A percentile compares a stretch with the other conserved stretches of the same genome.
Evolutionary conservation across 2,329 filamentous ascomycete genomes (phyloP).

Genomic region (Ophiostoma angusticollis): DNA sequence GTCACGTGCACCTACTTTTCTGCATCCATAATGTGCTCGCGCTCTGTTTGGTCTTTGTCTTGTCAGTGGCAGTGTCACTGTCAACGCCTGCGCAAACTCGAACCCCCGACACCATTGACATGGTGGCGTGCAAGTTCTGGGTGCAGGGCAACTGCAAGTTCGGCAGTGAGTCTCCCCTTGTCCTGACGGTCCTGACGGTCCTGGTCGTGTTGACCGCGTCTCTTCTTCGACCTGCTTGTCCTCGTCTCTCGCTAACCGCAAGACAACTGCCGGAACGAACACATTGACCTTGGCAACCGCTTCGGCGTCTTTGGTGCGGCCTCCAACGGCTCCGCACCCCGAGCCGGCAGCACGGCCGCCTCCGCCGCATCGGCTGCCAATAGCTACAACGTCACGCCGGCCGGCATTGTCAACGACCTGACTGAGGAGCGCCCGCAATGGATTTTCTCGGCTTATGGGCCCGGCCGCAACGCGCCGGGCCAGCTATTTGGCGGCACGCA

Average conservation of each 20-base stretch:
- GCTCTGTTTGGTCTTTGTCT: not conserved
- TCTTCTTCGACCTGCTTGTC: not conserved
- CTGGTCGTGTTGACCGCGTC: too few species aligned
- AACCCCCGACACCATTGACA: not conserved
- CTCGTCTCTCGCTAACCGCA: not conserved
- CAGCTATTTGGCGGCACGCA: constrained; percentile 71
- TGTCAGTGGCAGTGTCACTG: constrained; percentile 1
- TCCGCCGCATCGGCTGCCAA: constrained; percentile 4
- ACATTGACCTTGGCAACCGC: constrained; percentile 36
- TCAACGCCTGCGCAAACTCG: not conserved
- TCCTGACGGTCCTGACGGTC: too few species aligned
- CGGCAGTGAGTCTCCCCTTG: constrained; percentile 30
- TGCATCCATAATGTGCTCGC: not conserved
- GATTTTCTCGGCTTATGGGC: constrained; percentile 78
- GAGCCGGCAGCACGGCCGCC: not conserved
- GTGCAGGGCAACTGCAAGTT: constrained; percentile 39
- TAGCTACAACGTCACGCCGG: constrained; percentile 41
- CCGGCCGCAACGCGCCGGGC: constrained; percentile 60
- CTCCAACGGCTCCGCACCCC: not conserved
- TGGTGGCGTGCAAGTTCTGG: constrained; percentile 33
- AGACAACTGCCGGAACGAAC: constrained; percentile 44
- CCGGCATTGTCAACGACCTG: constrained; percentile 53
- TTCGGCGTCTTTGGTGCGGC: constrained; percentile 32
- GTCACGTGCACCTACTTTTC: not conserved
- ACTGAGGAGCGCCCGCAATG: constrained; percentile 62